Conservation (phyloP, 495 filamentous ascomycete genomes). For the Neurospora sp. region DNA sequence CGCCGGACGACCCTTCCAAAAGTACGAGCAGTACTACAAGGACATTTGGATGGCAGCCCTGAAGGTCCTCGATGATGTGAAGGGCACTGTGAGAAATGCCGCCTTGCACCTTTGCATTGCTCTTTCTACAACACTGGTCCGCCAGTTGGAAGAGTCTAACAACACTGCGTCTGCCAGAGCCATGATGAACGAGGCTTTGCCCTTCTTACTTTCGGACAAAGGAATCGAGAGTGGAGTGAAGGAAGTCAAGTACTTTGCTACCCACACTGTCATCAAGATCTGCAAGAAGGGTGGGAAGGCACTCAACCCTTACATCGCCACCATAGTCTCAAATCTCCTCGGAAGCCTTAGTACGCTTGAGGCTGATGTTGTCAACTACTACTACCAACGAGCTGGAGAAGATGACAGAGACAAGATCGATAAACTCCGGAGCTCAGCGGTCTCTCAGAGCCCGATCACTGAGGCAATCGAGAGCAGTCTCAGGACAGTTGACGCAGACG, state of each 20-base stretch:
- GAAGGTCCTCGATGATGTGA: constrained; percentile 89
- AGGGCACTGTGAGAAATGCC: constrained; percentile 72
- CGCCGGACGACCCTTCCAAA: constrained; percentile 60
- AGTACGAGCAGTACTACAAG: constrained; percentile 73
- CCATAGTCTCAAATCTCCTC: constrained; percentile 70
- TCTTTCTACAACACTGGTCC: constrained; percentile 71
- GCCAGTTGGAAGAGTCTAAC: constrained; percentile 72
- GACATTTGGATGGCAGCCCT: constrained; percentile 76
- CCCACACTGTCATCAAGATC: constrained; percentile 71
- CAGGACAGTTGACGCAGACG: constrained; percentile 67
- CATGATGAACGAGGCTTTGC: constrained; percentile 75
- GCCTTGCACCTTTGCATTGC: constrained; percentile 73
- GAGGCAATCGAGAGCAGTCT: constrained; percentile 88
- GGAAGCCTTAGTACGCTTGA: constrained; percentile 77
- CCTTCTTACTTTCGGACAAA: constrained; percentile 81
- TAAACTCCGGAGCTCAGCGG: constrained; percentile 65
- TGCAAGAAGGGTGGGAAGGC: constrained; percentile 72
- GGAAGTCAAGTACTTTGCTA: constrained; percentile 69
- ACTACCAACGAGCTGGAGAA: constrained; percentile 80
- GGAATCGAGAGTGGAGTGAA: constrained; percentile 79
- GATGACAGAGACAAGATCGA: constrained; percentile 83
- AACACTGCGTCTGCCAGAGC: constrained; percentile 58
- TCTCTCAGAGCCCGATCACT: constrained; percentile 80
- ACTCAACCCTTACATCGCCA: constrained; percentile 69
- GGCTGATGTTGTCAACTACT: constrained; percentile 76